phyloP scores from a whole-genome alignment of 139 green algal genomes.

The Trebouxia sp. region DNA sequence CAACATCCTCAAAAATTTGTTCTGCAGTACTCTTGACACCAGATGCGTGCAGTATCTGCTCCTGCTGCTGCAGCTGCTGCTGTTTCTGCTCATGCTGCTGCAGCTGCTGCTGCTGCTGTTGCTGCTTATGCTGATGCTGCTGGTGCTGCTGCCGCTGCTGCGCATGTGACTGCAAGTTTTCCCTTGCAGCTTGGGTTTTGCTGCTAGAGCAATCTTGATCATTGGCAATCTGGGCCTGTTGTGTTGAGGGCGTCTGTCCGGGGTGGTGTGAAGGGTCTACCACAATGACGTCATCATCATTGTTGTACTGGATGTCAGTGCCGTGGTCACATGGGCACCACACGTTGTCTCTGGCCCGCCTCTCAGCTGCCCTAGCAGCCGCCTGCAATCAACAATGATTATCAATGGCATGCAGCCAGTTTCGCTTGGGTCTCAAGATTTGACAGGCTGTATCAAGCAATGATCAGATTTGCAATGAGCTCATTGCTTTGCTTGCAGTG shows the following conservation, averaged over 20 bases:
- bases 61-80: no score
- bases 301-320: neutral
- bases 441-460: neutral
- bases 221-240: neutral
- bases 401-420: neutral
- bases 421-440: neutral
- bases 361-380: slow-evolving; percentile 58
- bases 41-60: no score
- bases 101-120: no score
- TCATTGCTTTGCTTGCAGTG: neutral
- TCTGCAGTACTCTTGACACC: no score
- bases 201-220: neutral
- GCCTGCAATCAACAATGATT: slow-evolving; percentile 37
- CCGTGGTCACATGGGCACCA: slow-evolving; percentile 46
- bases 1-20: no score
- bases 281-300: neutral
- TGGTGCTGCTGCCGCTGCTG: no score
- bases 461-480: neutral
- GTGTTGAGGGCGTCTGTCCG: neutral
- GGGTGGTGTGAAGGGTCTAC: neutral
- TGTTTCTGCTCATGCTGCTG: no score
- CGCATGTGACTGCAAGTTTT: no score
- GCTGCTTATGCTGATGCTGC: no score
- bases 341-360: slow-evolving; percentile 51
- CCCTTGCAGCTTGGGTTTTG: no score